Evolutionary conservation across 2,329 filamentous ascomycete species (phyloP), one percentile per base, ranked within the genome.

Genomic region (Ceratocystis smalleyi): DNA sequence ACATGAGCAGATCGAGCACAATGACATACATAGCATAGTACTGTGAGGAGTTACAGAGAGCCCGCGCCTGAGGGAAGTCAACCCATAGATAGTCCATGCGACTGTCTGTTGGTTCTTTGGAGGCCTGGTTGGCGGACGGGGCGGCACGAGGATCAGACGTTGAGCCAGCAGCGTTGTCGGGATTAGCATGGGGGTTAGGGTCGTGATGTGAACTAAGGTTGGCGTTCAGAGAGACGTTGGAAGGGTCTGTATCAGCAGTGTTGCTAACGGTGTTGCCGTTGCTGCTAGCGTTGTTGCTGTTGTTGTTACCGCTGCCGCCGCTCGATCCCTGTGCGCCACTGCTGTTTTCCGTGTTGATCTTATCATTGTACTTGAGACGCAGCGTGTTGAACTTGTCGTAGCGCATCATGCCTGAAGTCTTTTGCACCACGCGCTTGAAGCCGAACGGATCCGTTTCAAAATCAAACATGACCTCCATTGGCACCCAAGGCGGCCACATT

Each of bases 1-100:
- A 99, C 73, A 99, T 85, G 62, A 99, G 79, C 51, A 99, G 81
- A 75, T 99, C 94, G 68, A 97, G 79, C 2, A 96, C 92, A 69
- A 99, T 99, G 74, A 99, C 90, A 72, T 99, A 99, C 79, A 99
- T 86, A 3, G 94, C 89, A 72, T 95, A 99, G 76, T 99, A 99
- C 74, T 99, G 92, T 47, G 87, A 84, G 5, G 95, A 99, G 75
- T 99, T 95, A 77, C 95, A 99, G 57, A 96, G 84, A n/a, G 91
- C 92, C 65, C 91, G 83, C 54, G 95, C 86, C 68, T 95, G 89
- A 12, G 94, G 94, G 71, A 99, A 99, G 71, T 97, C 91, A 43
- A 99, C 89, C 84, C 89, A 96, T 15, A 99, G 83, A 72, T 95
- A 92, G 73, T 99, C 94, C 77, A 96, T 92, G n/a, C 91, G 83